Evolutionary conservation across 805 yeast species (phyloP).

Genomic region (Yamadazyma scolyti): DNA sequence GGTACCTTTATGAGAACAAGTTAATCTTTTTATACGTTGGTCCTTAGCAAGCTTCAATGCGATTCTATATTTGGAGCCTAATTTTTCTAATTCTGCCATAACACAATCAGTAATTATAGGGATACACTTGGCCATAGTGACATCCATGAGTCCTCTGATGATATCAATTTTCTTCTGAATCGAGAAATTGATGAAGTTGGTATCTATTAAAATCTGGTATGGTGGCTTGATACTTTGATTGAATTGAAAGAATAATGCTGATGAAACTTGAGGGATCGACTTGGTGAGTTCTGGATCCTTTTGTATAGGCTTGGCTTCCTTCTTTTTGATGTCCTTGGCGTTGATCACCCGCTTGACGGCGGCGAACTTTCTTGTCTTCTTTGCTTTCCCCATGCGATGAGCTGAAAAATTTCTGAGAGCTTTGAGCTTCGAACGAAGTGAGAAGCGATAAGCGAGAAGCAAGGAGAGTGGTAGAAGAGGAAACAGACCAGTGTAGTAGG

Average conservation of each 20-base stretch:
- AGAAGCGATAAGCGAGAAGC: not conserved
- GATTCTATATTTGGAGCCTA: conserved; percentile 92
- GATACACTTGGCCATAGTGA: conserved; percentile 89
- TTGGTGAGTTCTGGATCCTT: conserved; percentile 66
- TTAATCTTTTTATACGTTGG: conserved; percentile 82
- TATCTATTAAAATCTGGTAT: conserved; percentile 91
- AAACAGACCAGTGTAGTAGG: too few species aligned
- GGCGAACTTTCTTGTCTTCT: conserved; percentile 96
- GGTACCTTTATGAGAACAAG: conserved; percentile 91
- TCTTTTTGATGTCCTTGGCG: conserved; percentile 64
- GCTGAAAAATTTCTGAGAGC: conserved; percentile 2
- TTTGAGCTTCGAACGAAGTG: too few species aligned
- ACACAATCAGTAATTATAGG: conserved; percentile 97
- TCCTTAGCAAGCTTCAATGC: conserved; percentile 91
- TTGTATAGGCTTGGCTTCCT: conserved; percentile 37
- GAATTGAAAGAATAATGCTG: conserved; percentile 91
- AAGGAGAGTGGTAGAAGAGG: not conserved
- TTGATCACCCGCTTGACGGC: conserved; percentile 78
- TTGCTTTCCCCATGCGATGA: conserved; percentile 83
- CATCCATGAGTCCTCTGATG: conserved; percentile 96
- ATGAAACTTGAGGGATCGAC: conserved; percentile 82
- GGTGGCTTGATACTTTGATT: conserved; percentile 97
- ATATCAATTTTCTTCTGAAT: conserved; percentile 94
- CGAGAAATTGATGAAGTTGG: conserved; percentile 94
- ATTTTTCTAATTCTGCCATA: conserved; percentile 93